These are phyloP conservation scores for Warburgia ugandensis DNA, from an alignment of 164 flowering plant genomes.

Conservation along the genomic window DNA sequence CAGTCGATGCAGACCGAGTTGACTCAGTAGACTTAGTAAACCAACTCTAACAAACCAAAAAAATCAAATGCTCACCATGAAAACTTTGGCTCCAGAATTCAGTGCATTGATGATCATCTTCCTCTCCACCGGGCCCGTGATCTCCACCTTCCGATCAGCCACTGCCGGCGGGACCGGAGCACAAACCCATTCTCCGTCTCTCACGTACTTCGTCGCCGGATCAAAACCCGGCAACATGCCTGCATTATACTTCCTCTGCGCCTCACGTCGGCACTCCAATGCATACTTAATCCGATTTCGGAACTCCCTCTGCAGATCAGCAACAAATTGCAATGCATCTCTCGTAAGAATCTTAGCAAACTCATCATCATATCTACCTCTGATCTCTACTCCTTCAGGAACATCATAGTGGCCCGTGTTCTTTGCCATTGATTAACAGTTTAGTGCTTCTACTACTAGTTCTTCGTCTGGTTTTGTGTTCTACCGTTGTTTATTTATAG, in stretches of 20 bases:
- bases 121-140: conserved; percentile 85
- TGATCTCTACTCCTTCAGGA: conserved; percentile 78
- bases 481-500: background rate
- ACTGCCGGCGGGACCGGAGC: conserved; percentile 61
- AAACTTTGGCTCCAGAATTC: conserved; percentile 88
- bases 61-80: conserved; percentile 45
- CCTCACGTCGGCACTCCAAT: conserved; percentile 68
- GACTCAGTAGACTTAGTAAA: too few species aligned
- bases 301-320: conserved; percentile 71
- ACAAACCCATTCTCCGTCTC: conserved; percentile 77
- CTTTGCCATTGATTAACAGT: background rate
- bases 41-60: too few species aligned
- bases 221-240: conserved; percentile 77
- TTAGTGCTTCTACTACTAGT: background rate
- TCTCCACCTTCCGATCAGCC: conserved; percentile 87
- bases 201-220: conserved; percentile 55
- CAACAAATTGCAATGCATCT: conserved; percentile 73
- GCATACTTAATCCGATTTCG: conserved; percentile 50
- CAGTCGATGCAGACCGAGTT: too few species aligned
- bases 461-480: background rate
- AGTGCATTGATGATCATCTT: conserved; percentile 96
- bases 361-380: conserved; percentile 56
- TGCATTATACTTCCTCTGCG: conserved; percentile 46
- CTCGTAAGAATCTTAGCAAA: conserved; percentile 56
- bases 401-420: conserved; percentile 37